Evolutionary conservation across 768 basidiomycete genomes (phyloP).

Genomic region (Mycena sanguinolenta): DNA sequence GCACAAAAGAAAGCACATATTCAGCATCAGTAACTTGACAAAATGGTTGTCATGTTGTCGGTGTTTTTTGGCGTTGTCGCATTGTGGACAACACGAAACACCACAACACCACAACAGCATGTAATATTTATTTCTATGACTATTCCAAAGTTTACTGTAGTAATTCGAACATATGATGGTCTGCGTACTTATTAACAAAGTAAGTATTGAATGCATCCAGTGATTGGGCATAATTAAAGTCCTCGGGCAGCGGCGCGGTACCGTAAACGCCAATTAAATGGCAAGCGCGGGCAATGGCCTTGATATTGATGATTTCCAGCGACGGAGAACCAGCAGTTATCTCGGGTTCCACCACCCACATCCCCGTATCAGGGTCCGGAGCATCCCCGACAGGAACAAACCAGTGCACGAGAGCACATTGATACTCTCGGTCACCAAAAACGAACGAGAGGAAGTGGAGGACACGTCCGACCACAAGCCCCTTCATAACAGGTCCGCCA

Average conservation of each 20-base stretch:
- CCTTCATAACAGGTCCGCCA: too few relatives aligned
- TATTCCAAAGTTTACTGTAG: neutral
- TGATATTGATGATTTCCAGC: neutral
- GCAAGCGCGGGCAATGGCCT: neutral
- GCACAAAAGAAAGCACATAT: too few relatives aligned
- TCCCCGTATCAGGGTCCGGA: neutral
- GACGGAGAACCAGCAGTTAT: neutral
- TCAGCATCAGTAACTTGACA: too few relatives aligned
- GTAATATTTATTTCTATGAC: too few relatives aligned
- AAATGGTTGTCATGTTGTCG: too few relatives aligned
- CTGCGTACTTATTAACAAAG: neutral
- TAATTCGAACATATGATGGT: neutral
- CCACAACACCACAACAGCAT: too few relatives aligned
- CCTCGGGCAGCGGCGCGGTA: neutral
- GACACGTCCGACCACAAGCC: too few relatives aligned
- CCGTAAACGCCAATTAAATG: neutral
- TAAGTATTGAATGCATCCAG: neutral
- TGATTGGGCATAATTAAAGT: neutral
- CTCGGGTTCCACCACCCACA: neutral
- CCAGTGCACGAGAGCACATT: too few relatives aligned
- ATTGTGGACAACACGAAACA: too few relatives aligned
- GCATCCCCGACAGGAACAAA: too few relatives aligned
- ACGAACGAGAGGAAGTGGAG: neutral
- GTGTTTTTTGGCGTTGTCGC: too few relatives aligned
- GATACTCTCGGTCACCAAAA: too few relatives aligned